Evolutionary conservation across 129 eudicot genomes (phyloP), one percentile per base, ranked within the genome.

Genomic region (Centaurea solstitialis): DNA sequence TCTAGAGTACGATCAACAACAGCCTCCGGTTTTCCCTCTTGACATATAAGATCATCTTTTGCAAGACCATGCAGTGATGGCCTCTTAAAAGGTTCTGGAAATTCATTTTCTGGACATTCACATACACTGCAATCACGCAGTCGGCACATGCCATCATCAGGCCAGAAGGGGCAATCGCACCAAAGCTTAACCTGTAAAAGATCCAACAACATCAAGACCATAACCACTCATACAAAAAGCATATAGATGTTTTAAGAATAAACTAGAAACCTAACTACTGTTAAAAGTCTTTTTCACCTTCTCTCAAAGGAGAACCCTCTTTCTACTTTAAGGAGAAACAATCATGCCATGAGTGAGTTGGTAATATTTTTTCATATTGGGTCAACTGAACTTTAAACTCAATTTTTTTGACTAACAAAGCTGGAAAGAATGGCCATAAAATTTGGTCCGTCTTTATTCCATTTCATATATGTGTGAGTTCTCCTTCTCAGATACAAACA

Each of bases 101-200:
- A 95, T 78, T 95, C 99, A 82, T 79, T 89, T 62, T 93, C 99
- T 15, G 97, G 95, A 81, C 98, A 95, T 93, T 95, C 99, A 81
- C 99, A 95, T 39, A 95, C 97, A 84, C 97, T 93, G 79, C 99
- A 95, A 82, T 95, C 98, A 61, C 98, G 99, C 81, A 95, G 81
- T 72, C 84, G 75, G 85, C 99, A 93, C 98, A 92, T 93, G 62
- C 98, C 99, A 86, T 95, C 99, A 85, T 95, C 99, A 59, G 97
- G 98, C 99, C 98, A 95, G 86, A 95, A 93, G 33, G 98, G 99
- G 80, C 99, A 95, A 86, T 95, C 99, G 77, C 98, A 95, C 99
- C 99, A 95, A 75, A 95, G 84, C 81, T 93, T 95, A 70, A 91
- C 98, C 99, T 95, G 93, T 80, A 59, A 72, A 20, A 30, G 26